Evolutionary conservation across 306 rosid genomes (phyloP).

Genomic region (Boehmeria nivea): DNA sequence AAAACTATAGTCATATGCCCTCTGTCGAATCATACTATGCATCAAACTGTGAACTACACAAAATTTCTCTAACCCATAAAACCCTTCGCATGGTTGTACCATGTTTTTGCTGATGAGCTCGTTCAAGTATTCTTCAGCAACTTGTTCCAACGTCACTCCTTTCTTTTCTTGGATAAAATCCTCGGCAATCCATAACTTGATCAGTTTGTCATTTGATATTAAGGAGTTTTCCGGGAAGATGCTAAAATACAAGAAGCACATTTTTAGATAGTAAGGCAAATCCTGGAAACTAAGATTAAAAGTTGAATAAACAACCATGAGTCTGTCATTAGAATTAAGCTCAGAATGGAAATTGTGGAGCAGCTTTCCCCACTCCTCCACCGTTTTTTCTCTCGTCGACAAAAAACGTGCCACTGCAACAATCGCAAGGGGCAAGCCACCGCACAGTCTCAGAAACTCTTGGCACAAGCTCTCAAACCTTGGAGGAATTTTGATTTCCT

Average conservation of each 20-base stretch:
- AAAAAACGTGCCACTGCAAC: slow-evolving; percentile 9
- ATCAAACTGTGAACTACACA: slow-evolving; percentile 6
- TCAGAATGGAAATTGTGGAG: too few relatives aligned
- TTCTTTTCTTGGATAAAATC: neutral
- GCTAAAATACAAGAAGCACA: slow-evolving; percentile 12
- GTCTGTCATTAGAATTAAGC: too few relatives aligned
- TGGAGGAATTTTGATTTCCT: neutral
- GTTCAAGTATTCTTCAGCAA: neutral
- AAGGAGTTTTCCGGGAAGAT: slow-evolving; percentile 1
- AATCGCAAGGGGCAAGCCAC: slow-evolving; percentile 15
- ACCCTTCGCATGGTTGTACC: slow-evolving; percentile 1
- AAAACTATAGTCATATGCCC: neutral
- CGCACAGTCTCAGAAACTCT: neutral
- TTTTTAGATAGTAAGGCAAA: neutral
- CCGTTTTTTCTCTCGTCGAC: neutral
- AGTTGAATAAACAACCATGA: too few relatives aligned
- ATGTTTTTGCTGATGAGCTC: slow-evolving; percentile 1
- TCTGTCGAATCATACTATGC: neutral
- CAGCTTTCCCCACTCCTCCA: slow-evolving; percentile 9
- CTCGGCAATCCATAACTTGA: slow-evolving; percentile 19
- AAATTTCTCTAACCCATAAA: neutral
- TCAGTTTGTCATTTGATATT: neutral
- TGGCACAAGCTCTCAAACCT: neutral
- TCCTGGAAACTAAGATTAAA: neutral
- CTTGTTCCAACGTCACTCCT: neutral